Base-by-base conservation (phyloP, 352 stramenopile genomes). In the Paralagenidium karlingii region DNA sequence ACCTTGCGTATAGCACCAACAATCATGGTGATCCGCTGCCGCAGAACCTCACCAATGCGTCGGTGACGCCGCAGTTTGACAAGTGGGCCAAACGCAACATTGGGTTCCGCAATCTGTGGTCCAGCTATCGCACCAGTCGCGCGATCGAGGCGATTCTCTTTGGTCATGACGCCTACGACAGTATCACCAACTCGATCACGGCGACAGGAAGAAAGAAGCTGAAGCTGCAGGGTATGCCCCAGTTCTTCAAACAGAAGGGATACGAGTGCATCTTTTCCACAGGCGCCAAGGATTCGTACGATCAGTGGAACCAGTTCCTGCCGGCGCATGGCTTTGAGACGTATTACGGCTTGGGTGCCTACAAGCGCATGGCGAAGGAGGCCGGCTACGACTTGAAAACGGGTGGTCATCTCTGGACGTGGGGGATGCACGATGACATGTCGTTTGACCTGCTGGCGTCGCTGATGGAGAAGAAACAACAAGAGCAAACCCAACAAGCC, bases 241-340 rank as follows among this genome's bases (percentile, higher is more conserved):
- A 84, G 38, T 49, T 84, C 0, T 67, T 82, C 29, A 49, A 60
- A 29, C 49, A 50, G 2, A 75, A 74, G 12, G 70, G 67, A 21
- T 84, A 84, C 38, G 60, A 78, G 15, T 75, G 57, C 4, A 26
- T 75, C 13, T 84, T 84, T 34, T 80, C 67, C 3, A 79, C 70
- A 0, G 70, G 70, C 1, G 62, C 60, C n/a, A 55, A 55, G 21
- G 56, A 54, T 5, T 53, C 75, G 32, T 82, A 82, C 8, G 70
- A 84, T 19, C 55, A 64, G 16, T 84, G 70, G 70, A 58, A 78
- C 27, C 44, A 36, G 12, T 84, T 84, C 34, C 25, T 84, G 12
- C 54, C 62, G 1, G 45, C 45, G 10, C 65, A 84, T 37, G 70
- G 70, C 12, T 82, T 84, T 36, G 68, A 82, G 2, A 47, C 40